These are phyloP conservation scores for Herpotrichia juniperi DNA, from an alignment of 2,329 filamentous ascomycete species.

Conservation along the genomic window DNA sequence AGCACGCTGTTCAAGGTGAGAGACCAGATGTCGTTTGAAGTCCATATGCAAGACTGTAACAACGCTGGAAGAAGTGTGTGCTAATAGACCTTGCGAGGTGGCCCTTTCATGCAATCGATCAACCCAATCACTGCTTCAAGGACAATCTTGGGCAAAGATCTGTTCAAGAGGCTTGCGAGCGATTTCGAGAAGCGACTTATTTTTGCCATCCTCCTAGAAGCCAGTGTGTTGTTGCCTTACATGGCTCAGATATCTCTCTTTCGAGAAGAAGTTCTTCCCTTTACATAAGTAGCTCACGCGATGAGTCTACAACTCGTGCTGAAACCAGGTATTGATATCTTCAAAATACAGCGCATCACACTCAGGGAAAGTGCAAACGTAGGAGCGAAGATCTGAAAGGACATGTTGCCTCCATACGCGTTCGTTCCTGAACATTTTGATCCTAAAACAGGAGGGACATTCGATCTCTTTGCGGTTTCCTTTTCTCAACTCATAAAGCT, in stretches of 20 bases:
- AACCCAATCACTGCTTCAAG: conserved; percentile 19
- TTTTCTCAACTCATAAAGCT: conserved; percentile 14
- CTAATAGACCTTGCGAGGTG: background rate
- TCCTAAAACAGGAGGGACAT: conserved; percentile 22
- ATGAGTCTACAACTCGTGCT: conserved; percentile 22
- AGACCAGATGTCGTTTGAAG: conserved; percentile 23
- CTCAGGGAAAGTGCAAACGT: conserved; percentile 20
- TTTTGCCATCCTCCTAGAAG: conserved; percentile 3
- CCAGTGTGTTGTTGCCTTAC: conserved; percentile 9
- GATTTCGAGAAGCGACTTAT: conserved; percentile 8
- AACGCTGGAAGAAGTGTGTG: too few species aligned
- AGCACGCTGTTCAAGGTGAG: conserved; percentile 23
- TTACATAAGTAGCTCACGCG: conserved; percentile 18
- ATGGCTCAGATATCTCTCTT: conserved; percentile 13
- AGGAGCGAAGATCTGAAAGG: conserved; percentile 20
- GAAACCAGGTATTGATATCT: conserved; percentile 23
- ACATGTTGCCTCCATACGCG: conserved; percentile 18
- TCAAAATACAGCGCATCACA: conserved; percentile 17
- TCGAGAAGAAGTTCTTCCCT: background rate
- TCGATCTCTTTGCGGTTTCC: conserved; percentile 12
- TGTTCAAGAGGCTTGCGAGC: conserved; percentile 12
- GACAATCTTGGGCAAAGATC: conserved; percentile 20
- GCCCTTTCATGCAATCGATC: conserved; percentile 3
- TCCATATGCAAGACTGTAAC: conserved; percentile 8
- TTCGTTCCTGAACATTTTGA: conserved; percentile 17